A percentile compares a stretch with the other conserved stretches of the same genome.
Evolutionary conservation across 805 yeast genomes (phyloP).

Genomic region (Scheffersomyces ergatensis): DNA sequence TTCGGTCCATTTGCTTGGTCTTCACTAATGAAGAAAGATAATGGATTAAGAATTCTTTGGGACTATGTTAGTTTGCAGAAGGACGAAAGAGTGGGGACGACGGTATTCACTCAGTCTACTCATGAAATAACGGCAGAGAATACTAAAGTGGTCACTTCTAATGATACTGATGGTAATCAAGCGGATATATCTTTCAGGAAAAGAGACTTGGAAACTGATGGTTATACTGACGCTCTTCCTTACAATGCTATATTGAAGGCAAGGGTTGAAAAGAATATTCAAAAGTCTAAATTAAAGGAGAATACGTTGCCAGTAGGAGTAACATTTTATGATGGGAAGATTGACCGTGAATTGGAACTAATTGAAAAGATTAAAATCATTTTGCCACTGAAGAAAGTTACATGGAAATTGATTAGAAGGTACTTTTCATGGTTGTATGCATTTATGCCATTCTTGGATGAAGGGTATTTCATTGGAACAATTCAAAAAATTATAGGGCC

Average conservation of each 20-base stretch:
- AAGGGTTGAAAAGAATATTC: conserved; percentile 9
- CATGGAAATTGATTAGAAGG: conserved; percentile 40
- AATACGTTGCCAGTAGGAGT: conserved; percentile 26
- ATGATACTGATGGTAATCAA: conserved; percentile 5
- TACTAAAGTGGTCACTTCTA: conserved; percentile 15
- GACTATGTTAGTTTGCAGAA: conserved; percentile 20
- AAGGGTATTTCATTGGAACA: conserved; percentile 26
- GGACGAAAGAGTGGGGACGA: conserved; percentile 17
- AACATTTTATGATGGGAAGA: conserved; percentile 30
- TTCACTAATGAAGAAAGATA: conserved; percentile 33
- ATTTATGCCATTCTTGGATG: conserved; percentile 47
- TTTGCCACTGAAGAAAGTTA: conserved; percentile 36
- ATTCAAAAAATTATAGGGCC: conserved; percentile 34
- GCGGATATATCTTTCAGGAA: conserved; percentile 26
- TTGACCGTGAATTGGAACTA: conserved; percentile 24
- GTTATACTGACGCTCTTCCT: conserved; percentile 30
- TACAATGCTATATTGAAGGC: conserved; percentile 21
- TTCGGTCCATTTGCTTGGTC: conserved; percentile 41
- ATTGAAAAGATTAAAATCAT: conserved; percentile 32
- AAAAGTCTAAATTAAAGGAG: conserved; percentile 11
- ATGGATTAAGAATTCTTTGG: conserved; percentile 32
- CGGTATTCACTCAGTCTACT: conserved; percentile 17
- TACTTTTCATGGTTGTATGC: conserved; percentile 46
- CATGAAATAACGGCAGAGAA: conserved; percentile 21
- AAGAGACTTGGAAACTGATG: conserved; percentile 32